Evolutionary conservation across 345 rosid genomes (phyloP), one percentile per base, ranked within the genome.

Genomic region (Salix arbutifolia): DNA sequence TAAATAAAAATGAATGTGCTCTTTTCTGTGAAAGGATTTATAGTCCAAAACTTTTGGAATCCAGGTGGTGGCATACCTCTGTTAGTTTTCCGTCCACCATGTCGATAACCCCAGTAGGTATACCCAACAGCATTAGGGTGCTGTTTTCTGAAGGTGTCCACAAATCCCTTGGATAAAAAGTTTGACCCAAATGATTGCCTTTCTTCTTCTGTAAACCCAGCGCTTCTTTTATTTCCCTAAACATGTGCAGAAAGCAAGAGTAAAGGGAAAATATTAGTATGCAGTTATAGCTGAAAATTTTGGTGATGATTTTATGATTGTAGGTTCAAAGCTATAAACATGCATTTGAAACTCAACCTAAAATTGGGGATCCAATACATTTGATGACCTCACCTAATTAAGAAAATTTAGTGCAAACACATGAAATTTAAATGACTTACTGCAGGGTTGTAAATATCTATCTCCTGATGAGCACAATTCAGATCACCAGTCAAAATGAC

Each of bases 391-490:
- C 1, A 28, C 52, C 10, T 46, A 50, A 8, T 14, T 18, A 28
- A 4, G 13, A 72, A 72, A 21, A 56, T 50, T 50, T 19, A 52
- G 31, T 46, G 30, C 25, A 31, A 61, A 28, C 28, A 48, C 38
- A 28, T 38, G 21, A 18, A 16, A 31, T 33, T 61, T 46, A 62
- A 75, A 76, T 74, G 69, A 81, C 90, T 85, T 85, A 93, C 97
- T 42, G 91, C 91, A 31, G 97, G 97, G 79, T 95, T 78, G 80
- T 77, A 84, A 75, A 95, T 95, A 83, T 95, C 99, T 50, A 93
- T 95, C 86, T 95, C 99, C 84, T 90, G 88, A 86, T 95, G 98
- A 61, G 97, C 97, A 86, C 99, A 93, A 73, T 95, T 95, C 30
- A 95, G 81, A 90, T 95, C 98, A 28, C 99, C 98, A 6, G 96